Percentiles rank a stretch among this genome's conserved stretches.
phyloP scores from a whole-genome alignment of 208 protist species.

The Crithidia mellificae region DNA sequence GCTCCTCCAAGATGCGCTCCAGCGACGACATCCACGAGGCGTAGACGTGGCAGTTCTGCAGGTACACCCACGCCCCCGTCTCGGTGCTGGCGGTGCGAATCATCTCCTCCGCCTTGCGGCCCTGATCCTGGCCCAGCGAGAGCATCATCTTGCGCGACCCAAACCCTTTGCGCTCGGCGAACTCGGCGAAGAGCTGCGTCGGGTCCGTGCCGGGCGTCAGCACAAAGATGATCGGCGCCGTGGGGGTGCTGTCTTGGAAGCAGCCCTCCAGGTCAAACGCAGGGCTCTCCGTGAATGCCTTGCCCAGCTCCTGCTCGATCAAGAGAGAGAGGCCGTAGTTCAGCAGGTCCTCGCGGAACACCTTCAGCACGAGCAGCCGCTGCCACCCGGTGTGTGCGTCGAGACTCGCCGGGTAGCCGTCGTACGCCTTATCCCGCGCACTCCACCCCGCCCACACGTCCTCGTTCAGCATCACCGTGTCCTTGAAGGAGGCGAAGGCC shows the following conservation, averaged over 20 bases:
- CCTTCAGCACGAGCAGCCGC: constrained; percentile 88
- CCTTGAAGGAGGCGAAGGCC: constrained; percentile 83
- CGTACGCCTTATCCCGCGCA: constrained; percentile 83
- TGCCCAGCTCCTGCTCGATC: constrained; percentile 80
- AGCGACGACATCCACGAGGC: constrained; percentile 94
- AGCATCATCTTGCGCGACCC: constrained; percentile 89
- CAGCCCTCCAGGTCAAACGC: constrained; percentile 91
- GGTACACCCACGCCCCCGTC: constrained; percentile 92
- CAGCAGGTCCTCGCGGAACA: constrained; percentile 90
- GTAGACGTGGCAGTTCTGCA: constrained; percentile 97
- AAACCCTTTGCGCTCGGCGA: constrained; percentile 92
- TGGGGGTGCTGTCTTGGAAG: constrained; percentile 89
- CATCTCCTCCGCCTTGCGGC: constrained; percentile 90
- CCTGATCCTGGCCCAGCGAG: constrained; percentile 96
- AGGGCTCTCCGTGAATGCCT: constrained; percentile 89
- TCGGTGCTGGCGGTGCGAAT: constrained; percentile 72
- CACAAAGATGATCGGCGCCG: constrained; percentile 95
- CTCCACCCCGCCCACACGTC: constrained; percentile 90
- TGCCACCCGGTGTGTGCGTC: constrained; percentile 65
- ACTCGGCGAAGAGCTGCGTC: constrained; percentile 92
- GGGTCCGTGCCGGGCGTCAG: constrained; percentile 94
- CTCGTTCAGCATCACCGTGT: constrained; percentile 84
- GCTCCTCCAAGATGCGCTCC: constrained; percentile 88
- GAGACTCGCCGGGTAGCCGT: constrained; percentile 50
- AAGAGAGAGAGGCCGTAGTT: constrained; percentile 84